Conservation (phyloP, 78 protist genomes). For the Monocercomonoides exilis region DNA sequence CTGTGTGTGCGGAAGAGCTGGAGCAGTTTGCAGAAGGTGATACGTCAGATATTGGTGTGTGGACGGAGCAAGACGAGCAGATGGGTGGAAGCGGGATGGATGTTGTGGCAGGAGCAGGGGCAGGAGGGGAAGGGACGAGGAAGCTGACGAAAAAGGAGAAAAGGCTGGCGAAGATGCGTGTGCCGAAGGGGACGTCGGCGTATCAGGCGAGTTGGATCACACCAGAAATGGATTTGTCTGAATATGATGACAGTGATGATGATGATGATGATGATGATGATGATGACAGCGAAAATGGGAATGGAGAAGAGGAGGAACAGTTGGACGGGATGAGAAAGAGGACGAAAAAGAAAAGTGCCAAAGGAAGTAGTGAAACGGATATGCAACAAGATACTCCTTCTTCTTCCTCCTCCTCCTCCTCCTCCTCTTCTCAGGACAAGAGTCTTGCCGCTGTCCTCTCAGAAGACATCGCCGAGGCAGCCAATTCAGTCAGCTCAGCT, state of each 20-base stretch:
- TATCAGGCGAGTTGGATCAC: slow-evolving; percentile 73
- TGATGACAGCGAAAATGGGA: neutral
- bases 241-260: no score
- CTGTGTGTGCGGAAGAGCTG: neutral
- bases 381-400: neutral
- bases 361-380: neutral
- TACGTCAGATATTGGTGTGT: neutral
- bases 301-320: slow-evolving; percentile 15
- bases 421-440: neutral
- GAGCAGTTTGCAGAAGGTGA: neutral
- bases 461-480: neutral
- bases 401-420: neutral
- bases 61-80: neutral
- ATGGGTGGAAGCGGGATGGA: no score
- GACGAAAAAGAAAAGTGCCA: neutral
- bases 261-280: slow-evolving; percentile 5
- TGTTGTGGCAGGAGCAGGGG: no score
- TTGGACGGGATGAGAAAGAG: slow-evolving; percentile 7
- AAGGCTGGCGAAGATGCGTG: slow-evolving; percentile 4
- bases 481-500: neutral
- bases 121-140: no score
- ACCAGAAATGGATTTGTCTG: neutral
- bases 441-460: neutral
- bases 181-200: slow-evolving; percentile 61
- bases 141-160: neutral